Evolutionary conservation across 805 yeast genomes (phyloP), one percentile per base, ranked within the genome.

Genomic region (Jamesozyma rosinii): DNA sequence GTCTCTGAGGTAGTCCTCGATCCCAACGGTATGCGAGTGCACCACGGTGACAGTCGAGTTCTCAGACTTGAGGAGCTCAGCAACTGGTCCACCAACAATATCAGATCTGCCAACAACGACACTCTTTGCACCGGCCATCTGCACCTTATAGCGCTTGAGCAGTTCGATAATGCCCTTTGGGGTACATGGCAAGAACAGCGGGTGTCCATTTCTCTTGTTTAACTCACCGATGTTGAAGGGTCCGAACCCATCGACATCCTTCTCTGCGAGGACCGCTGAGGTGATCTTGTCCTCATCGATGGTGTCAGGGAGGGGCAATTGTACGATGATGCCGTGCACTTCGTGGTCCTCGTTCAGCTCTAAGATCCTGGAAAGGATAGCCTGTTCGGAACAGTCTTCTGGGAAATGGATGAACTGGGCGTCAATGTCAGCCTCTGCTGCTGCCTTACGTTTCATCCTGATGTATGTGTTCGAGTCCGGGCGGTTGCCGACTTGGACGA

Each of bases 181-280:
- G 24, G 98, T 90, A 68, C 97, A 90, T 30, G 98, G 97, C 50
- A 81, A 72, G 65, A 87, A 89, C 47, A 69, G 66, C 27, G 97
- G 95, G 31, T 69, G 60, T 19, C 97, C 96, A 42, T 86, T 86
- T 52, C 84, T 79, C 65, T 88, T 87, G 53, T 89, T 77, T 46
- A 90, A 73, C 59, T 90, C 97, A 47, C 97, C 97, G 44, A 86
- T 79, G 63, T 92, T 92, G 55, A 71, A 74, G 44, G 88, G 79
- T 35, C 89, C 92, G 57, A 90, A 92, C 1, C 98, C 98, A 63
- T 90, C 98, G 38, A 92, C 95, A 57, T 90, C 98, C 67, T 90
- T 90, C 36, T 74, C 78, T 14, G 84, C 75, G 10, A 72, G 65
- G n/a, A 90, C 97, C 1, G 88, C 73, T 56, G 81, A 79, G 38